Evolutionary conservation across 805 yeast species (phyloP), one percentile per base, ranked within the genome.

Genomic region (Brettanomyces bruxellensis): DNA sequence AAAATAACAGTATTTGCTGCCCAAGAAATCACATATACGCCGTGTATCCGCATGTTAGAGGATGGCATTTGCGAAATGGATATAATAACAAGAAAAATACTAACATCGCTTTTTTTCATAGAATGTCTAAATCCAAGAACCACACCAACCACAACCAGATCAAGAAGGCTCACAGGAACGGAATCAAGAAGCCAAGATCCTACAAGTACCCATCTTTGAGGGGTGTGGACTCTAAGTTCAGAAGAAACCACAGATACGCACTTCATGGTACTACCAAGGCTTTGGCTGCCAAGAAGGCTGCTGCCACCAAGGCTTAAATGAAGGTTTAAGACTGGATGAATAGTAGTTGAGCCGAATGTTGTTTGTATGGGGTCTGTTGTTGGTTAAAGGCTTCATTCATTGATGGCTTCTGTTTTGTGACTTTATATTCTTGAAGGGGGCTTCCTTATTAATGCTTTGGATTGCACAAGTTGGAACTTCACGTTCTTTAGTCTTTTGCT

Each of bases 91-190:
- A 18, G 18, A 18, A 18, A 18, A 18, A 18, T 18, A 72, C 66
- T 76, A 18, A 18, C 18, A 2, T 18, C 18, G 18, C 18, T 18
- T 18, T 18, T 18, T 18, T 18, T 18, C 18, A 18, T 18, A 18
- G 18, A 18, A 91, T 93, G 99, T 73, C 99, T 75, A 93, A 93
- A 81, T 91, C 98, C 63, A 93, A 93, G 96, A 93, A 93, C 79
- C 98, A 93, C 75, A 93, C 99, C 77, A 90, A 89, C 78, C 99
- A 93, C 79, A 93, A 93, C 95, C 98, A 91, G 79, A 86, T 85
- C 89, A 86, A 76, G 73, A 93, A 93, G 95, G 98, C 98, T 69
- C 99, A 93, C 97, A 90, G 84, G 73, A 93, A 93, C 86, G 99
- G 99, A 80, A 91, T 93, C 81, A 91, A 91, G 86, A 93, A 91